Evolutionary conservation across 148 eudicot species (phyloP).

Genomic region (Rhododendron griersonianum): DNA sequence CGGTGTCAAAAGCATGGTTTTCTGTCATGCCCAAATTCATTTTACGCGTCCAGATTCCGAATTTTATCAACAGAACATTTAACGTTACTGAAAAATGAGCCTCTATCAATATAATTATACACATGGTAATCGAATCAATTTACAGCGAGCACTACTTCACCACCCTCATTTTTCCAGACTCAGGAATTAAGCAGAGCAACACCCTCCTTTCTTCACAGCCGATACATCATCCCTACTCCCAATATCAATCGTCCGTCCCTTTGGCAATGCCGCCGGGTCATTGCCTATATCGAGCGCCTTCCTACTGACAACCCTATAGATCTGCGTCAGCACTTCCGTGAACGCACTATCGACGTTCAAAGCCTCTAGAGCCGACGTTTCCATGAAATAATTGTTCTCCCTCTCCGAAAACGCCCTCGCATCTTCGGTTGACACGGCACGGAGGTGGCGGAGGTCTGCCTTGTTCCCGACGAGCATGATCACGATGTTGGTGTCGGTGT

Average conservation of each 20-base stretch:
- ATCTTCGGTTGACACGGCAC: slow-evolving; percentile 58
- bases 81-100: neutral
- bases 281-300: slow-evolving; percentile 75
- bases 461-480: slow-evolving; percentile 89
- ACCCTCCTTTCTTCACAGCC: slow-evolving; percentile 63
- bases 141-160: neutral
- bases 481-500: slow-evolving; percentile 71
- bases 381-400: slow-evolving; percentile 72
- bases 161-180: neutral
- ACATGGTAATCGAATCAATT: neutral
- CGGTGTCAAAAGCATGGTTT: neutral
- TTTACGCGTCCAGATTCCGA: neutral
- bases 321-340: slow-evolving; percentile 68
- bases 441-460: slow-evolving; percentile 76
- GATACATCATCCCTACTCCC: slow-evolving; percentile 69
- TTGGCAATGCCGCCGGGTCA: slow-evolving; percentile 38
- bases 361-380: slow-evolving; percentile 78
- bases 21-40: neutral
- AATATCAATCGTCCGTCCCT: slow-evolving; percentile 62
- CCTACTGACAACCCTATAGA: slow-evolving; percentile 65
- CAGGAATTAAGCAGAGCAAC: slow-evolving; percentile 39
- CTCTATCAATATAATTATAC: neutral
- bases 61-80: neutral
- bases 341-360: slow-evolving; percentile 80
- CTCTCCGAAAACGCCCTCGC: slow-evolving; percentile 55